phyloP scores from a whole-genome alignment of 1,284 basidiomycete species.

The Puccinia brachypodii region DNA sequence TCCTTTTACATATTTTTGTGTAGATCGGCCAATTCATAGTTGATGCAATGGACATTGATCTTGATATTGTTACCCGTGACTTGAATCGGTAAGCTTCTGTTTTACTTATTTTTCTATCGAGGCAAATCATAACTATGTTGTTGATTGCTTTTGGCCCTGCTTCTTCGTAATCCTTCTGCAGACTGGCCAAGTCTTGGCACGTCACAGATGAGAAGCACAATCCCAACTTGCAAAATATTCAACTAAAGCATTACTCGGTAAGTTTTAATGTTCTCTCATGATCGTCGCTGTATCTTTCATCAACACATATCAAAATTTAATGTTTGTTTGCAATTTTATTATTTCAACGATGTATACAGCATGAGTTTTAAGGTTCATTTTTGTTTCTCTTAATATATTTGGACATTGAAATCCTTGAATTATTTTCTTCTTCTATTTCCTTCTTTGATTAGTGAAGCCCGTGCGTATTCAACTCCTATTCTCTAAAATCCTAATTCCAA shows the following conservation, averaged over 20 bases:
- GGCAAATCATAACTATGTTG: background rate
- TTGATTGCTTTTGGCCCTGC: background rate
- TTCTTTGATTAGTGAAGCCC: background rate
- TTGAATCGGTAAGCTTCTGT: conserved; percentile 35
- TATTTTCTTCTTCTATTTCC: background rate
- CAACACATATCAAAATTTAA: background rate
- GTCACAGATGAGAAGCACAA: conserved; percentile 21
- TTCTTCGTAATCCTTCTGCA: background rate
- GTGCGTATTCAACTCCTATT: background rate
- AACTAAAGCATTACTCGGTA: conserved; percentile 40
- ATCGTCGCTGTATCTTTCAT: background rate
- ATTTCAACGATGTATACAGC: background rate
- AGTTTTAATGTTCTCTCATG: background rate
- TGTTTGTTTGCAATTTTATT: background rate
- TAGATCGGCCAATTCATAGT: conserved; percentile 55
- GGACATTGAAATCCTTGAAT: background rate
- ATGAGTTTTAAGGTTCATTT: background rate
- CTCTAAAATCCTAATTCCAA: background rate
- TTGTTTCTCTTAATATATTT: background rate
- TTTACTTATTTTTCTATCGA: background rate
- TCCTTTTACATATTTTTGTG: conserved; percentile 11
- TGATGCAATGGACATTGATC: conserved; percentile 52
- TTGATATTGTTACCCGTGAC: conserved; percentile 51
- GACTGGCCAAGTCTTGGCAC: conserved; percentile 43
- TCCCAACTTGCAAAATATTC: background rate